Conservation (phyloP, 306 rosid genomes). For the Malus sieversii region DNA sequence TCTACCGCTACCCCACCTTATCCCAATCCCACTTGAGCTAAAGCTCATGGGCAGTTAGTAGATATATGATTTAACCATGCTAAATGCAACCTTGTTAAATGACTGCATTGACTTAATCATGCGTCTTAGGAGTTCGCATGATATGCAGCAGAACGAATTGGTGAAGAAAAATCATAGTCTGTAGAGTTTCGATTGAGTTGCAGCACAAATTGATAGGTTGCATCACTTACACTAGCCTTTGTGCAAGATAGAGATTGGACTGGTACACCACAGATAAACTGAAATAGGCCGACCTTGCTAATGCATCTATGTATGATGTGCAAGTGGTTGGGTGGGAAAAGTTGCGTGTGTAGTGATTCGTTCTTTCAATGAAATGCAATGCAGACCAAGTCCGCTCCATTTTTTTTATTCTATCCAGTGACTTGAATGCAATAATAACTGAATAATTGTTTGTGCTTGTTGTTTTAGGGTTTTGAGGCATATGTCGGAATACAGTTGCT, state of each 20-base stretch:
- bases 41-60: background rate
- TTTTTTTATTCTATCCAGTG: slow-evolving; percentile 4
- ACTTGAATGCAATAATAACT: slow-evolving; percentile 4
- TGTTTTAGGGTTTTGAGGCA: slow-evolving; percentile 81
- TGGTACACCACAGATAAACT: background rate
- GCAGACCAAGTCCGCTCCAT: background rate
- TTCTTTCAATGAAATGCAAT: background rate
- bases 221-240: background rate
- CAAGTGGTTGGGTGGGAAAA: background rate
- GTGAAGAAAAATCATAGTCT: background rate
- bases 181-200: background rate
- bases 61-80: background rate
- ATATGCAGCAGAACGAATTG: slow-evolving; percentile 1
- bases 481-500: slow-evolving; percentile 80
- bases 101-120: background rate
- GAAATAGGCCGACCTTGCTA: background rate
- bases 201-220: background rate
- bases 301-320: background rate
- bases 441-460: slow-evolving; percentile 13
- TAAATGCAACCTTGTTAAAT: background rate
- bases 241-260: background rate
- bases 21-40: background rate
- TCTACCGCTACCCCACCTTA: background rate
- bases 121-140: background rate
- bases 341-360: background rate